A percentile compares a stretch with the other conserved stretches of the same genome.
Evolutionary conservation across 169 alveolate species (phyloP).

Genomic region (Plasmodium gonderi): DNA sequence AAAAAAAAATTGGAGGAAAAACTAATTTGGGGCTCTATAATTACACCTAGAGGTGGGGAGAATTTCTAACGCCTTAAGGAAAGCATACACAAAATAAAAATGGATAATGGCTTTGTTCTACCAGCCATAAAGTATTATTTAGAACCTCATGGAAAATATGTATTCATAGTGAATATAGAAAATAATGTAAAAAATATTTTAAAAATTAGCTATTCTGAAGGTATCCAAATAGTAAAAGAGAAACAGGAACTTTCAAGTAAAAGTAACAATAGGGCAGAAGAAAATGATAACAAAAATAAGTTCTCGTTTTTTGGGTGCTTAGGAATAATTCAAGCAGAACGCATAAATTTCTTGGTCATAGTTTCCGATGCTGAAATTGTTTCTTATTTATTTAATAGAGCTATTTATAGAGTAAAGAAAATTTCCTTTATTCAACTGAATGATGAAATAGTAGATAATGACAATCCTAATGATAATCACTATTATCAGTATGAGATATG

Average conservation of each 20-base stretch:
- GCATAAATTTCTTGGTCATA: slow-evolving; percentile 43
- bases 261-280: neutral
- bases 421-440: slow-evolving; percentile 61
- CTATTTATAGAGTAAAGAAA: slow-evolving; percentile 46
- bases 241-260: neutral
- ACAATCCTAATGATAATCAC: neutral
- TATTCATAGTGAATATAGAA: slow-evolving; percentile 45
- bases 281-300: slow-evolving; percentile 34
- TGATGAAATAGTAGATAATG: neutral
- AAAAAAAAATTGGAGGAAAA: too few species aligned
- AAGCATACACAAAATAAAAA: slow-evolving; percentile 2
- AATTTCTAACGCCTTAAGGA: neutral
- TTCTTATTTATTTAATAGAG: slow-evolving; percentile 48
- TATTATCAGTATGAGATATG: slow-evolving; percentile 34
- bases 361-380: slow-evolving; percentile 66
- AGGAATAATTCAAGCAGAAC: slow-evolving; percentile 64
- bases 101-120: neutral
- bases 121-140: slow-evolving; percentile 37
- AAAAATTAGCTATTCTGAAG: slow-evolving; percentile 33
- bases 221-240: slow-evolving; percentile 27
- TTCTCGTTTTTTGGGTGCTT: slow-evolving; percentile 70
- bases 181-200: slow-evolving; percentile 31
- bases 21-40: neutral
- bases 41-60: neutral
- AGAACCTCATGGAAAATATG: slow-evolving; percentile 35